Percentiles rank a stretch among this genome's conserved stretches.
Conservation (phyloP, 2,329 filamentous ascomycete genomes). For the Xylariaceae sp. region DNA sequence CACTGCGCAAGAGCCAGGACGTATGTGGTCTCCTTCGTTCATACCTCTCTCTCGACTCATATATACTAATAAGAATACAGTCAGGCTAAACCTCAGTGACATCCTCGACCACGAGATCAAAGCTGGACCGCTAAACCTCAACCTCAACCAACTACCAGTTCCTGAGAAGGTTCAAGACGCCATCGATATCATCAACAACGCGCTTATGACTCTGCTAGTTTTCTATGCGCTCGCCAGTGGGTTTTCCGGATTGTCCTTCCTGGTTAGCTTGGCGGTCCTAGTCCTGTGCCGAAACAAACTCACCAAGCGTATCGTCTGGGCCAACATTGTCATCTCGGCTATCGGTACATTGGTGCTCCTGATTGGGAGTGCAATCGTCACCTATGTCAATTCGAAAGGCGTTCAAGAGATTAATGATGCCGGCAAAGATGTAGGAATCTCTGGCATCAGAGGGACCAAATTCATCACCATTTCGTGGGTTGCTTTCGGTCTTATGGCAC, state of each 20-base stretch:
- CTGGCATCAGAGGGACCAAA: constrained; percentile 50
- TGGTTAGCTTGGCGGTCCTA: constrained; percentile 48
- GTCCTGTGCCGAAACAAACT: constrained; percentile 25
- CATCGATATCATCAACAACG: constrained; percentile 57
- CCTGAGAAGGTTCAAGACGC: constrained; percentile 53
- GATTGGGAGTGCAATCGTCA: constrained; percentile 52
- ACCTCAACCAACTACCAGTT: constrained; percentile 54
- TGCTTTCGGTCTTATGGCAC: constrained; percentile 53
- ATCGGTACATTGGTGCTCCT: constrained; percentile 48
- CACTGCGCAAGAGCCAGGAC: constrained; percentile 47
- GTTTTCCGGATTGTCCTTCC: constrained; percentile 52
- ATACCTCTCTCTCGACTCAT: background rate
- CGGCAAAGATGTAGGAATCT: constrained; percentile 54
- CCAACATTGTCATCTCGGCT: constrained; percentile 48
- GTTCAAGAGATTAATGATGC: constrained; percentile 51
- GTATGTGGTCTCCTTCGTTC: constrained; percentile 42
- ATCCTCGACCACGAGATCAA: constrained; percentile 55
- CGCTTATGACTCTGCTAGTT: constrained; percentile 56
- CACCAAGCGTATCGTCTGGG: constrained; percentile 35
- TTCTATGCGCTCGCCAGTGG: constrained; percentile 55
- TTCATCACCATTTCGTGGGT: constrained; percentile 57
- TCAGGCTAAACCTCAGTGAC: constrained; percentile 54
- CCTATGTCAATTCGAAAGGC: constrained; percentile 52
- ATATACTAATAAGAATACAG: constrained; percentile 30
- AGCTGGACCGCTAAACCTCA: constrained; percentile 53